Percentiles rank a stretch among this genome's conserved stretches.
phyloP scores from a whole-genome alignment of 2,329 filamentous ascomycete species.

The Aspergillus pseudotamarii region DNA sequence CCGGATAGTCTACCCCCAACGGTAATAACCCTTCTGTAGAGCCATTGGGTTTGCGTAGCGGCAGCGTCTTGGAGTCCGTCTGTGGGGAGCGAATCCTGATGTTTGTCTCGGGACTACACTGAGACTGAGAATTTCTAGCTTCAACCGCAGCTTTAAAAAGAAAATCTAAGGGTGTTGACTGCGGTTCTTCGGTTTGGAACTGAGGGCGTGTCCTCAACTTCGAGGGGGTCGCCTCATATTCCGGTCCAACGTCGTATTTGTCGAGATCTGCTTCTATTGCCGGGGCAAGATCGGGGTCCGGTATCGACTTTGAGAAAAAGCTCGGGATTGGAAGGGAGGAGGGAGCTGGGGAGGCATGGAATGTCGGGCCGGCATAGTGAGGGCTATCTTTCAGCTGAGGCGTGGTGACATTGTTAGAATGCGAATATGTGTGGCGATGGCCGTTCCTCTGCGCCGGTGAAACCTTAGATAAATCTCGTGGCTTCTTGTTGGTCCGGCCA shows the following conservation, averaged over 20 bases:
- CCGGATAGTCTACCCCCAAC: slow-evolving; percentile 67
- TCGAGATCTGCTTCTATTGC: slow-evolving; percentile 44
- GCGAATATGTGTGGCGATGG: slow-evolving; percentile 38
- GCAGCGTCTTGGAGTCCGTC: slow-evolving; percentile 40
- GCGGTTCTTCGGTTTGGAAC: slow-evolving; percentile 43
- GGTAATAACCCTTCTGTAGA: slow-evolving; percentile 63
- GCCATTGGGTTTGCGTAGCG: slow-evolving; percentile 49
- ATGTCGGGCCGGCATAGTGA: slow-evolving; percentile 85
- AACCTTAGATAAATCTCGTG: slow-evolving; percentile 30
- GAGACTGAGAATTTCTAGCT: slow-evolving; percentile 57
- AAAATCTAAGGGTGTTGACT: slow-evolving; percentile 80
- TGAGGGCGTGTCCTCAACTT: slow-evolving; percentile 46
- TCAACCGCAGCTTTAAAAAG: slow-evolving; percentile 87
- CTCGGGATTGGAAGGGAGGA: slow-evolving; percentile 88
- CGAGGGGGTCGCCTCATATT: slow-evolving; percentile 45
- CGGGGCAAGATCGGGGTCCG: slow-evolving; percentile 57
- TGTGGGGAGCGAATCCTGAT: slow-evolving; percentile 56
- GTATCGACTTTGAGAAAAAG: slow-evolving; percentile 77
- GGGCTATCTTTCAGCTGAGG: slow-evolving; percentile 42
- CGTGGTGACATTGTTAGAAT: slow-evolving; percentile 43
- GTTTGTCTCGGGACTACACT: slow-evolving; percentile 45
- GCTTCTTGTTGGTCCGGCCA: slow-evolving; percentile 39
- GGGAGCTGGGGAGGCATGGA: slow-evolving; percentile 90
- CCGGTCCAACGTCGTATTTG: slow-evolving; percentile 37
- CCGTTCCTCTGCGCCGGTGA: slow-evolving; percentile 29